Evolutionary conservation across 805 yeast species (phyloP).

Genomic region (Candida namnaoensis): DNA sequence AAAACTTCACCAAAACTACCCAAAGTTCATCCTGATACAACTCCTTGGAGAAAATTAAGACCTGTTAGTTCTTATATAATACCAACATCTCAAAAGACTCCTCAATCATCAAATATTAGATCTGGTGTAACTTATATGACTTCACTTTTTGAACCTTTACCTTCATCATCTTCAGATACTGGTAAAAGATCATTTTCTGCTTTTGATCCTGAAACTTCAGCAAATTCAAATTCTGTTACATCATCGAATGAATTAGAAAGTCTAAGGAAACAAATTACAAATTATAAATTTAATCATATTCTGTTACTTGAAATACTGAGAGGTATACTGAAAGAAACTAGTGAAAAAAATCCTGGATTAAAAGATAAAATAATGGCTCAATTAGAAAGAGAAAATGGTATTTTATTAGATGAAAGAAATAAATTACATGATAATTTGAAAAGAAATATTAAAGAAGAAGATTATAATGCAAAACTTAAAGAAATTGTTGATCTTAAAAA

Average conservation of each 20-base stretch:
- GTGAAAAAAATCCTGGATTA: conserved; percentile 10
- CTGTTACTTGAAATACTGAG: conserved; percentile 22
- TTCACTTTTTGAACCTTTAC: neutral
- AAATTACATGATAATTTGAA: conserved; percentile 9
- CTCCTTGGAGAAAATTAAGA: conserved; percentile 26
- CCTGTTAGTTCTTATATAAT: conserved; percentile 10
- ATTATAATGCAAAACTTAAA: conserved; percentile 10
- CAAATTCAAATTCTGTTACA: conserved; percentile 1
- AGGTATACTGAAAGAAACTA: conserved; percentile 10
- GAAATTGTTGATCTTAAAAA: conserved; percentile 18
- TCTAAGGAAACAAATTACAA: conserved; percentile 31
- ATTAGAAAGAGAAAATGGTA: conserved; percentile 13
- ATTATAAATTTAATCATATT: conserved; percentile 26
- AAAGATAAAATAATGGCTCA: conserved; percentile 13
- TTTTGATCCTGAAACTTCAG: conserved; percentile 8
- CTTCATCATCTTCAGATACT: neutral
- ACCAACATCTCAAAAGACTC: neutral
- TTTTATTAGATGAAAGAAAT: conserved; percentile 9
- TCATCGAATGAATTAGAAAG: conserved; percentile 22
- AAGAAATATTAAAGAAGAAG: conserved; percentile 2
- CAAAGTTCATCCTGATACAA: conserved; percentile 22
- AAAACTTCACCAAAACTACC: conserved; percentile 21
- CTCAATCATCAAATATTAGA: neutral
- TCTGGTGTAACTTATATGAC: neutral
- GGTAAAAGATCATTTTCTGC: conserved; percentile 9